Percentiles rank a stretch among this genome's conserved stretches.
These are phyloP conservation scores for Venustampulla echinocandica DNA, from an alignment of 495 filamentous ascomycete genomes.

Conservation along the genomic window DNA sequence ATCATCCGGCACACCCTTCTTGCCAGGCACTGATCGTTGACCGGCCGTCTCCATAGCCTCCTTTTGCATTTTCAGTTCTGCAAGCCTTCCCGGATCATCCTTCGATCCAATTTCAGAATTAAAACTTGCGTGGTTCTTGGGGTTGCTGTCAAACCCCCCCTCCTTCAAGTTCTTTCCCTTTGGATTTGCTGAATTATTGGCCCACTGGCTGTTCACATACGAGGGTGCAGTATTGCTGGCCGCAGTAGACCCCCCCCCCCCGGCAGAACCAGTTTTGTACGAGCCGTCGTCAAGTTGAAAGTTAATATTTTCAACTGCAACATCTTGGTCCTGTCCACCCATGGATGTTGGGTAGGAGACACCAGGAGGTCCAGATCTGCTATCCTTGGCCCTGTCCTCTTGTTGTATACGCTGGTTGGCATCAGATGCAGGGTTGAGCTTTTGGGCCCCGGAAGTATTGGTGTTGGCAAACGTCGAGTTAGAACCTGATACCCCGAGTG, in stretches of 20 bases:
- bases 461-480: conserved; percentile 49
- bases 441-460: conserved; percentile 42
- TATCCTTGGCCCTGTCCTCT: conserved; percentile 27
- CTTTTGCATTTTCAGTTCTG: conserved; percentile 39
- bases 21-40: conserved; percentile 26
- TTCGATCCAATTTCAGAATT: conserved; percentile 48
- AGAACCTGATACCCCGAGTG: conserved; percentile 36
- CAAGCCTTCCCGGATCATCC: conserved; percentile 53
- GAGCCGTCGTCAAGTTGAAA: too few species aligned
- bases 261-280: conserved; percentile 23
- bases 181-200: conserved; percentile 29
- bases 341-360: conserved; percentile 37
- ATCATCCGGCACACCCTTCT: conserved; percentile 33
- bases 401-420: conserved; percentile 40
- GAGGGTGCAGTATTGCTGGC: conserved; percentile 30
- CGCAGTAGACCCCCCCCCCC: conserved; percentile 9
- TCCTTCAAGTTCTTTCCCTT: conserved; percentile 49
- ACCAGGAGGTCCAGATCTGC: conserved; percentile 18
- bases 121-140: conserved; percentile 50
- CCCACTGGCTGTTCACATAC: conserved; percentile 34
- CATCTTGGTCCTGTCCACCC: conserved; percentile 41
- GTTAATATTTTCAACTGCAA: conserved; percentile 29
- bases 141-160: conserved; percentile 40
- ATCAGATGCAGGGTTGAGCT: conserved; percentile 40
- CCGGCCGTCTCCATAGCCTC: conserved; percentile 27